Evolutionary conservation across 257 asterid species (phyloP).

Genomic region (Fraxinus anomala): DNA sequence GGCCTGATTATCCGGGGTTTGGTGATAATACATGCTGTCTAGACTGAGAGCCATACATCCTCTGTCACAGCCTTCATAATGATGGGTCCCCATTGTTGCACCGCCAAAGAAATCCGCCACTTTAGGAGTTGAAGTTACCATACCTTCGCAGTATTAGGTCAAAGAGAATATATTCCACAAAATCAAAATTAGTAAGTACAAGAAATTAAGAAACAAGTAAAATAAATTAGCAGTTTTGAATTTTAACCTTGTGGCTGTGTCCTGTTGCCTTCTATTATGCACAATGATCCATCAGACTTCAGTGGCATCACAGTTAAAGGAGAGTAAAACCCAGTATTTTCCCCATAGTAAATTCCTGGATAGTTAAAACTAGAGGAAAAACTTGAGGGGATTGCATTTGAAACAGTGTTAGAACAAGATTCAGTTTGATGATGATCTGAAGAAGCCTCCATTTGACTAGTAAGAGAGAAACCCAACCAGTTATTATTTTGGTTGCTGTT

Average conservation of each 20-base stretch:
- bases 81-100: constrained; percentile 65
- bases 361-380: constrained; percentile 47
- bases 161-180: constrained; percentile 18
- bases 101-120: constrained; percentile 88
- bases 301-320: constrained; percentile 79
- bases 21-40: constrained; percentile 74
- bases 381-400: constrained; percentile 39
- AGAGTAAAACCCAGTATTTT: constrained; percentile 51
- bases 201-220: neutral
- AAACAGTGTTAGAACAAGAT: constrained; percentile 41
- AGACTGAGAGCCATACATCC: constrained; percentile 70
- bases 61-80: constrained; percentile 53
- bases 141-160: constrained; percentile 35
- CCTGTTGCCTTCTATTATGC: constrained; percentile 78
- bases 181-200: neutral
- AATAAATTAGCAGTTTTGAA: constrained; percentile 18
- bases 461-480: constrained; percentile 92
- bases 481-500: constrained; percentile 38
- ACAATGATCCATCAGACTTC: constrained; percentile 87
- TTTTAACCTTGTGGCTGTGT: constrained; percentile 72
- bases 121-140: constrained; percentile 64
- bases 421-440: constrained; percentile 34
- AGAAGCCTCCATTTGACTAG: constrained; percentile 65
- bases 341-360: constrained; percentile 62
- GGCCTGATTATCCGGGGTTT: constrained; percentile 37